A percentile compares a stretch with the other conserved stretches of the same genome.
Conservation (phyloP, 768 basidiomycete genomes). For the Plicaturopsis crispa region DNA sequence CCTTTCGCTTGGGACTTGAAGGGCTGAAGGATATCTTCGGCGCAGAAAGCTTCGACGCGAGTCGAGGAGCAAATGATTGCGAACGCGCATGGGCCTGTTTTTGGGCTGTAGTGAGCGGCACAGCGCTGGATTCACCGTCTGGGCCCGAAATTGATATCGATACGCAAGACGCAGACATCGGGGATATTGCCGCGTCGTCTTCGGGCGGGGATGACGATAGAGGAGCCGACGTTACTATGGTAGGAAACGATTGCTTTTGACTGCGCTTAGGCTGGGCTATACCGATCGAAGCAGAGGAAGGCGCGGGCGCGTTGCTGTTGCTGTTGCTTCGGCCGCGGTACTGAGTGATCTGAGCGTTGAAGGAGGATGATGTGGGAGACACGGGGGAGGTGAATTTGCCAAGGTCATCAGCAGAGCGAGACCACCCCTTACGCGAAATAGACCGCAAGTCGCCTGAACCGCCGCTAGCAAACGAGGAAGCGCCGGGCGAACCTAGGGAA, state of each 20-base stretch:
- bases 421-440: constrained; percentile 71
- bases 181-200: too few species aligned
- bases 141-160: constrained; percentile 16
- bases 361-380: constrained; percentile 33
- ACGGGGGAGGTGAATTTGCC: constrained; percentile 37
- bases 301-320: constrained; percentile 36
- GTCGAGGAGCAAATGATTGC: constrained; percentile 64
- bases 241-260: constrained; percentile 36
- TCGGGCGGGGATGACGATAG: constrained; percentile 19
- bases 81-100: constrained; percentile 53
- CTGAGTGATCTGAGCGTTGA: constrained; percentile 57
- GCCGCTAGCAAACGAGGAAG: constrained; percentile 21
- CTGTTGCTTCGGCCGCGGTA: constrained; percentile 60
- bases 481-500: constrained; percentile 22
- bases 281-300: constrained; percentile 26
- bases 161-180: too few species aligned
- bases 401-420: constrained; percentile 74
- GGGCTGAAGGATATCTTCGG: constrained; percentile 38
- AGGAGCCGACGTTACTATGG: constrained; percentile 12
- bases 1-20: constrained; percentile 51
- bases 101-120: constrained; percentile 20
- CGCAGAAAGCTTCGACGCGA: constrained; percentile 60
- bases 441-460: constrained; percentile 60
- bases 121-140: too few species aligned
- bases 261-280: constrained; percentile 19